These are phyloP conservation scores for Cutaneotrichosporon cutaneum DNA, from an alignment of 1,284 basidiomycete genomes.

Conservation along the genomic window DNA sequence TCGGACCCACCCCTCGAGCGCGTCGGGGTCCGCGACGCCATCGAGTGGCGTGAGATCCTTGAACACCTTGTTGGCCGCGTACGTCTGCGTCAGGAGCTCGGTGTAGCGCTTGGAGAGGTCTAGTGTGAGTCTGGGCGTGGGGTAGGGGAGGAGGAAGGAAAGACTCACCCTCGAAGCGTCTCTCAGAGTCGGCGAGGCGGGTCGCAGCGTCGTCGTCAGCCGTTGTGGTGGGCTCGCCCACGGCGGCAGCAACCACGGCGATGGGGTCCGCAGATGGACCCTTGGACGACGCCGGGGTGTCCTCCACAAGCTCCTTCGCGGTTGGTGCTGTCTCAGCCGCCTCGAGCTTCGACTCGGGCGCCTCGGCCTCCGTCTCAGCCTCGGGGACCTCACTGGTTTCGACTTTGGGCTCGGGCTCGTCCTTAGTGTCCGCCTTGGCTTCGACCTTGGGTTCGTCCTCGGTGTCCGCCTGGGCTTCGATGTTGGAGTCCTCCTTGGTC, in stretches of 20 bases:
- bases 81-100: conserved; percentile 32
- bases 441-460: background rate
- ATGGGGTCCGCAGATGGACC: background rate
- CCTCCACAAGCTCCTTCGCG: background rate
- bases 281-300: background rate
- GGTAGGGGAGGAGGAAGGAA: too few relatives aligned
- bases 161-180: conserved; percentile 37
- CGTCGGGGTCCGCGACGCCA: conserved; percentile 63
- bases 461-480: background rate
- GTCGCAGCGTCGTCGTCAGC: conserved; percentile 14
- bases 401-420: conserved; percentile 2
- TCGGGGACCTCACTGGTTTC: too few relatives aligned
- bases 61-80: conserved; percentile 67
- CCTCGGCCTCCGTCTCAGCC: background rate
- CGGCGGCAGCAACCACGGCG: background rate
- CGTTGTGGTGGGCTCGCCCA: conserved; percentile 6
- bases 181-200: conserved; percentile 30
- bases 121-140: conserved; percentile 13
- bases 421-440: background rate
- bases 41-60: conserved; percentile 70
- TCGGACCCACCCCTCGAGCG: conserved; percentile 69
- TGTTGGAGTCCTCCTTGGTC: conserved; percentile 1
- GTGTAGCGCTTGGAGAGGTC: conserved; percentile 42
- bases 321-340: background rate
- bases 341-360: conserved; percentile 1